Base-by-base conservation (phyloP, 805 yeast species). In the Saccharomyces cerevisiae region DNA sequence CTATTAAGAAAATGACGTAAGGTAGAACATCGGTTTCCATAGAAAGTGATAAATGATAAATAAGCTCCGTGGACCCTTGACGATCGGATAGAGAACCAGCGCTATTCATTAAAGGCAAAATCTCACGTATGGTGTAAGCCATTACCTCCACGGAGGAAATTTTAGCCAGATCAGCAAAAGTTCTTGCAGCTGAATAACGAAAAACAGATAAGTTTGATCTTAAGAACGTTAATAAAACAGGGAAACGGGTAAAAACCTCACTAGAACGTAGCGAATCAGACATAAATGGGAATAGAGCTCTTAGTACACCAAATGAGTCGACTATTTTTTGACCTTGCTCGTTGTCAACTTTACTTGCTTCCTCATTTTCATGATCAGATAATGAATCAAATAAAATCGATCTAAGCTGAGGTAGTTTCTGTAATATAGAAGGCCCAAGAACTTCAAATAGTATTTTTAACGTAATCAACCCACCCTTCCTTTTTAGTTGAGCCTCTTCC, bases 11-110 rank as follows among this genome's bases (percentile, higher is more conserved):
- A 41, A 94, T 96, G 49, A 94, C 91, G 69, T 92, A 94, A 0
- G 99, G 99, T 57, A 94, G 73, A 53, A 95, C 89, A 56, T 81
- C 87, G 6, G 88, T 76, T 1, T 95, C 97, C 97, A 94, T 89
- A 3, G 86, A 79, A 43, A 77, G 76, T 1, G 96, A 82, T 49
- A 94, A 75, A 65, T 94, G 97, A 67, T 89, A 91, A 6, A 92
- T 79, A 26, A 94, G 81, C 71, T 94, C 99, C 53, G 89, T 86
- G 6, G 96, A 90, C 64, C 99, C 99, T 73, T 92, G 97, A 57
- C 99, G 80, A 57, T 84, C 85, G 27, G 73, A 77, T 8, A 84
- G 72, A 31, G 79, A 80, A 14, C 87, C 82, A 0, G 94, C 87
- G 68, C 87, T 89, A 60, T 83, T 83, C 66, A 91, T 73, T 78